phyloP scores from a whole-genome alignment of 2,329 filamentous ascomycete species.

The Cladobotryum protrusum region DNA sequence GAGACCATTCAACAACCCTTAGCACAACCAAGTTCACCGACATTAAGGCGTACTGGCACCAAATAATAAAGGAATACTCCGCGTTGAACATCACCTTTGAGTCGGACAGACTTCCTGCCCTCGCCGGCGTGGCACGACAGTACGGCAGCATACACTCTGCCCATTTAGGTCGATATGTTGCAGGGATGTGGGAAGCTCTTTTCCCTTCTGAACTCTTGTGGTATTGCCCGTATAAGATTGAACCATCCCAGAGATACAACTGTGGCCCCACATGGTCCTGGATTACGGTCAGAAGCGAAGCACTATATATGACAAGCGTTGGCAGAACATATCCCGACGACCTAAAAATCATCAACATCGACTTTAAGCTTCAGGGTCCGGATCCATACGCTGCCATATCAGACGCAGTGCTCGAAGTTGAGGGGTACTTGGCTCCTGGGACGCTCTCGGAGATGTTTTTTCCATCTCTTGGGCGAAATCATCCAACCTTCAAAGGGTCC shows the following conservation, averaged over 20 bases:
- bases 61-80: conserved; percentile 8
- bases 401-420: neutral
- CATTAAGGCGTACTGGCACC: conserved; percentile 7
- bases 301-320: neutral
- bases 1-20: neutral
- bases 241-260: neutral
- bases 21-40: neutral
- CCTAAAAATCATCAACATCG: neutral
- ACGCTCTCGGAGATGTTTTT: neutral
- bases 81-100: conserved; percentile 6
- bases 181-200: conserved; percentile 7
- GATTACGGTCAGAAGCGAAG: conserved; percentile 2
- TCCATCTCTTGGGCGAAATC: neutral
- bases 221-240: neutral
- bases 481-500: neutral
- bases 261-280: conserved; percentile 10
- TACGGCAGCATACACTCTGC: conserved; percentile 5
- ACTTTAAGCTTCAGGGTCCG: conserved; percentile 2
- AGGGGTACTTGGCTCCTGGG: conserved; percentile 1
- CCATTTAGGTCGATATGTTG: conserved; percentile 6
- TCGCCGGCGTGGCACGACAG: conserved; percentile 8
- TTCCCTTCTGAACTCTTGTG: conserved; percentile 8
- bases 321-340: conserved; percentile 4
- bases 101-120: conserved; percentile 9
- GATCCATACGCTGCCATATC: conserved; percentile 7